These are phyloP conservation scores for Monilinia aucupariae DNA, from an alignment of 2,329 filamentous ascomycete genomes.

Conservation along the genomic window DNA sequence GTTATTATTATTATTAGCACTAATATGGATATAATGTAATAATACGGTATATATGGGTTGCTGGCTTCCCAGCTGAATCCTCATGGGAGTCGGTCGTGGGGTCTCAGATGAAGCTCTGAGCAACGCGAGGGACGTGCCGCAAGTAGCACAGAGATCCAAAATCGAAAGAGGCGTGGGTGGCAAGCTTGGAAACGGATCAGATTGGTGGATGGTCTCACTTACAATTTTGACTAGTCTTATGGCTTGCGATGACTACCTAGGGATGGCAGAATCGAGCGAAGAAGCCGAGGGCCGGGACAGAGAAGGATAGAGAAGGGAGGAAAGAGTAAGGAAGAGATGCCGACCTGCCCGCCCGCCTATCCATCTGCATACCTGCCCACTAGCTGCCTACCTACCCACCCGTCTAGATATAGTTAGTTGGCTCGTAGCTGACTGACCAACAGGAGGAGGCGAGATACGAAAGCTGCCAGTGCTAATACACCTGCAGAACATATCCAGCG, in stretches of 20 bases:
- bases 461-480: too few species aligned
- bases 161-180: background rate
- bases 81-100: background rate
- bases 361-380: too few species aligned
- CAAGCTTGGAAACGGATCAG: background rate
- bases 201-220: background rate
- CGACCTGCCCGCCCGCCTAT: too few species aligned
- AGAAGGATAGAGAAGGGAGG: background rate
- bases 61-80: constrained; percentile 11
- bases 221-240: background rate
- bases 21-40: too few species aligned
- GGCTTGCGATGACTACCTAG: background rate
- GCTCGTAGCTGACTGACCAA: too few species aligned
- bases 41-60: too few species aligned
- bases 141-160: constrained; percentile 2
- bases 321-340: background rate
- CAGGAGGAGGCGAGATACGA: too few species aligned
- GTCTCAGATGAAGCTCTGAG: constrained; percentile 13
- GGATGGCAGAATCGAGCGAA: background rate
- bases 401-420: too few species aligned
- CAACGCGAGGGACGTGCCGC: background rate
- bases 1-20: too few species aligned
- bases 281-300: background rate
- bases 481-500: too few species aligned
- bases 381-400: too few species aligned